Base-by-base conservation (phyloP, 1,284 basidiomycete species). In the Irpex sp. region DNA sequence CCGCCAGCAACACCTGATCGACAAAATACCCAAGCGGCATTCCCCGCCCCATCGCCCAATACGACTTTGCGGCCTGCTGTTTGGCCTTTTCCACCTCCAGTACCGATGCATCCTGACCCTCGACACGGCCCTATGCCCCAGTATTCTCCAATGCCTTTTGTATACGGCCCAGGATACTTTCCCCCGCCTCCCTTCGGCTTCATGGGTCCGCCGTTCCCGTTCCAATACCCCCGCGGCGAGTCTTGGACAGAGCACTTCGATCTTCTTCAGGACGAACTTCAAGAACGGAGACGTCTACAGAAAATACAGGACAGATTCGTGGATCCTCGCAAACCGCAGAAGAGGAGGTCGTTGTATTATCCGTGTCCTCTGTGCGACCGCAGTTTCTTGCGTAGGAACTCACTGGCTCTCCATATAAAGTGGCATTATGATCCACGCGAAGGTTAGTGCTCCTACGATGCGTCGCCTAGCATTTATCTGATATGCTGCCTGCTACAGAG, bases 361-460 rank as follows among this genome's bases (percentile, higher is more conserved):
- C 53, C 53, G 11, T 62, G 61, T 36, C 61, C 61, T 26, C 47
- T 62, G 17, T 62, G 61, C 57, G 26, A 39, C 13, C 57, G 61
- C 5, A 47, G 15, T 17, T 62, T 62, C 36, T 33, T 37, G 26
- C 61, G 61, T 2, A 57, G 61, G 19, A 62, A 62, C 19, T 50
- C 57, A 11, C 17, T 62, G 50, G 61, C 61, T 9, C 58, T 62
- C n/a, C 61, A 62, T 26, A n/a, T 62, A 50, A 62, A 62, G 43
- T 62, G 61, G 61, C 61, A 62, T 36, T 62, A 62, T 35, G 53
- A 53, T 6, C 46, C 49, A 13, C 17, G 36, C 5, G 49, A 43
- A 9, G 54, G 54, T 61, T 8, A 61, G 60, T 57, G 31, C 26
- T 26, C n/a, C 6, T 15, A 17, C 2, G 11, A 43, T 43, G 39